These are phyloP conservation scores for Penicillium riverlandense DNA, from an alignment of 495 filamentous ascomycete species.

Conservation along the genomic window DNA sequence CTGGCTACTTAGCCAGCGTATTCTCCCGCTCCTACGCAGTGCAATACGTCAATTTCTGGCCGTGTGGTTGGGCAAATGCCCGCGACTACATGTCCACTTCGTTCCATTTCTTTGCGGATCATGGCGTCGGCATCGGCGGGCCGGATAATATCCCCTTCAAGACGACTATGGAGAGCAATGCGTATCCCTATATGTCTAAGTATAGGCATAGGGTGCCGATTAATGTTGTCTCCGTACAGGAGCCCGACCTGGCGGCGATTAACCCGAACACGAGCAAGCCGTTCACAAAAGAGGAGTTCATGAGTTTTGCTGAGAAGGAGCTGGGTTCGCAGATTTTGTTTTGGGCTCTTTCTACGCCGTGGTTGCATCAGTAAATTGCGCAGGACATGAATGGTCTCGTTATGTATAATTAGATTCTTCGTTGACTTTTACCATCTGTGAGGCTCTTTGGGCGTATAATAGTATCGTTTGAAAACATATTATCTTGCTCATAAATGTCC, in stretches of 20 bases:
- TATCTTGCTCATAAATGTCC: too few species aligned
- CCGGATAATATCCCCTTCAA: conserved; percentile 1
- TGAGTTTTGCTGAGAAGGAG: neutral
- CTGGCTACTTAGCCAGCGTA: neutral
- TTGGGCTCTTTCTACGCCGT: neutral
- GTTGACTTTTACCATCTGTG: too few species aligned
- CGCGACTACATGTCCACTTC: conserved; percentile 1
- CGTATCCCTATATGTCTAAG: conserved; percentile 1
- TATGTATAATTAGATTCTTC: too few species aligned
- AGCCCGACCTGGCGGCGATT: neutral
- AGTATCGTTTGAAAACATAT: too few species aligned
- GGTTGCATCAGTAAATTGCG: neutral
- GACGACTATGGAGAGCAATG: conserved; percentile 1
- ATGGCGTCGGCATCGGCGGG: conserved; percentile 1
- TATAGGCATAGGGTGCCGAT: neutral
- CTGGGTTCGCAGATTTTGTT: conserved; percentile 1
- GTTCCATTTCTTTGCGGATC: conserved; percentile 1
- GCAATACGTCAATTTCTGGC: conserved; percentile 2
- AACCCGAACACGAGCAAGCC: neutral
- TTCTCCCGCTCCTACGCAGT: neutral
- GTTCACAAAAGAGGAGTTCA: neutral
- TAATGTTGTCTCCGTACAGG: conserved; percentile 1
- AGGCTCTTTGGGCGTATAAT: too few species aligned
- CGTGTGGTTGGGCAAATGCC: conserved; percentile 1
- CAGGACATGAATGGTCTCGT: neutral